Evolutionary conservation across 805 yeast species (phyloP), one percentile per base, ranked within the genome.

Genomic region (Saccharomycopsis microspora): DNA sequence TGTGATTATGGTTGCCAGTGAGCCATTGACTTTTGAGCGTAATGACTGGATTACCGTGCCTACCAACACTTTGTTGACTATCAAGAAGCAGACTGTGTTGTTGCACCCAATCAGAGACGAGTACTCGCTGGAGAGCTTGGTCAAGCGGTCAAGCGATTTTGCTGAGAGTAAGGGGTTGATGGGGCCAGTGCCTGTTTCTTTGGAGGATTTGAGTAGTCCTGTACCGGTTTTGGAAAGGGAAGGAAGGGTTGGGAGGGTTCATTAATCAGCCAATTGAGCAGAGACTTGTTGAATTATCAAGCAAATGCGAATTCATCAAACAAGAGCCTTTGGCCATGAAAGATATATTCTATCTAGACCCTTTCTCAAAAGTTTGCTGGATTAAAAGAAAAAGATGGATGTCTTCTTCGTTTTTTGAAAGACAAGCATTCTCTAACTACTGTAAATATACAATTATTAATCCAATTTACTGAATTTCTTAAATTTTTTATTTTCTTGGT

Each of bases 21-120:
- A 93, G 60, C 98, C 98, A 0, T 70, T 93, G 49, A 93, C 98
- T 0, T 93, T 93, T 63, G 97, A 77, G 66, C 69, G 98, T 48
- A 90, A 89, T 38, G 98, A 93, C 64, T 93, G 98, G 98, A 85
- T 90, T 45, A 82, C 96, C 3, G 94, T 93, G 0, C 97, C 97
- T 2, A 84, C 97, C 1, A 93, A 93, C 61, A 84, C 97, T 3
- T 68, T 82, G 1, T 63, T 93, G 10, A 85, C 96, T 0, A 79
- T 93, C 50, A 80, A 78, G 54, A 80, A 78, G 48, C 95, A 89
- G 61, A 86, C 95, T 1, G 93, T 93, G 3, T 68, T 93, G 43
- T 67, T 93, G 66, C 95, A 89, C 61, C 98, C 98, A 1, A 85
- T 93, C 39, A 68, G 73, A 42, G 97, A 93, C 61, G 96, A 93